Evolutionary conservation across 768 basidiomycete genomes (phyloP), one percentile per base, ranked within the genome.

Genomic region (Tubosaeta sp.): DNA sequence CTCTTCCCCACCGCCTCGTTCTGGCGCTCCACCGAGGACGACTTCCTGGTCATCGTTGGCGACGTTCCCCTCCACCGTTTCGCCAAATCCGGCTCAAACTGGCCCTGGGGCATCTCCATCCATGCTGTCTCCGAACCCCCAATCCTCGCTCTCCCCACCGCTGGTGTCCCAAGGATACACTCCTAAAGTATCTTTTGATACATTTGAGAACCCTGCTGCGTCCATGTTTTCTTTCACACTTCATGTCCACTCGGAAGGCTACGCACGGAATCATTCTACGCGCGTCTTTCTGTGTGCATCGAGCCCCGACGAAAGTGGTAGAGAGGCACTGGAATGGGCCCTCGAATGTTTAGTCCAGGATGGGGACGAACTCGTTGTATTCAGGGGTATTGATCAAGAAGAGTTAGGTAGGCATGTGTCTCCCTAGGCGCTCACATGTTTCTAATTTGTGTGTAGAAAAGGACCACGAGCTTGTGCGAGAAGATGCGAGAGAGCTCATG

Each of bases 281-380:
- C 79, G 95, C 0, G 90, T 90, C 1, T 98, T 92, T 68, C 76
- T 96, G 1, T 94, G 93, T 52, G 94, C 94, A 0, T 79, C 90
- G 1, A 90, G 89, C 39, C 75, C 85, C 0, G 94, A 96, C 59
- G 94, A 95, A 70, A 90, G 87, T 52, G 94, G 94, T 0, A 70
- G 76, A 6, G 83, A 93, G 60, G 94, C 95, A 0, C 73, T 98
- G 8, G 91, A 96, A 50, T 99, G 95, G 95, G 76, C 82, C n/a
- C 76, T 97, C 25, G 88, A 91, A 59, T 77, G 79, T 30, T 76
- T 99, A 11, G 82, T 86, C 8, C 86, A 90, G 67, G 87, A 90
- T 49, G 90, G 90, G 2, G 95, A 98, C 65, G 95, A 98, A 69
- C 72, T 98, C 19, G 84, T 99, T 50, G 87, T 97, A 9, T 89